A percentile compares a stretch with the other conserved stretches of the same genome.
These are phyloP conservation scores for Hypomyces rosellus DNA, from an alignment of 2,329 filamentous ascomycete species.

Conservation along the genomic window DNA sequence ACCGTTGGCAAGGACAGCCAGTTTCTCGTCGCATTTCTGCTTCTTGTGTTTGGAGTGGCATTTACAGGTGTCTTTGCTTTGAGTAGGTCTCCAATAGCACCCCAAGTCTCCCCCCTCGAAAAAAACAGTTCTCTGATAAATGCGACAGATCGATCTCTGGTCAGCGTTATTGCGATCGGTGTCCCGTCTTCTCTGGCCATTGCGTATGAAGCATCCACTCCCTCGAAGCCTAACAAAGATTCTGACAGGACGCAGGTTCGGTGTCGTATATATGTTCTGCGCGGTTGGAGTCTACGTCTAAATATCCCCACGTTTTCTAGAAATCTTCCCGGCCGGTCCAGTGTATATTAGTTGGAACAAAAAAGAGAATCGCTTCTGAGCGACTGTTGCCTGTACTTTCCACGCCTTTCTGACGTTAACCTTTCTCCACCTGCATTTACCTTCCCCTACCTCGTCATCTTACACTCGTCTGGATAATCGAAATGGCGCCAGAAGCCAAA, in stretches of 20 bases:
- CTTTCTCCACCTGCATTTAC: not conserved
- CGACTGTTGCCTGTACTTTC: slow-evolving; percentile 18
- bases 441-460: not conserved
- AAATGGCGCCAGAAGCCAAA: slow-evolving; percentile 29
- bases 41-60: slow-evolving; percentile 66
- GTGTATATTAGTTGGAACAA: slow-evolving; percentile 33
- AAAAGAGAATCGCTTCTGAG: slow-evolving; percentile 26
- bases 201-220: slow-evolving; percentile 57
- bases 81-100: slow-evolving; percentile 50
- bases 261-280: slow-evolving; percentile 97
- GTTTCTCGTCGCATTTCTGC: slow-evolving; percentile 70
- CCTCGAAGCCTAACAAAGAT: slow-evolving; percentile 9
- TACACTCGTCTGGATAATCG: not conserved
- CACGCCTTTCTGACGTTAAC: not conserved
- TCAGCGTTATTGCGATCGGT: slow-evolving; percentile 71
- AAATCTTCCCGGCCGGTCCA: slow-evolving; percentile 22
- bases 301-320: slow-evolving; percentile 38
- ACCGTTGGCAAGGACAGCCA: slow-evolving; percentile 75
- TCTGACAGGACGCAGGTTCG: slow-evolving; percentile 57
- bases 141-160: slow-evolving; percentile 68
- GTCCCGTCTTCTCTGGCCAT: slow-evolving; percentile 82
- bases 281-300: slow-evolving; percentile 97
- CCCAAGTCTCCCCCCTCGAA: not conserved
- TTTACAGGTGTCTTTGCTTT: slow-evolving; percentile 77
- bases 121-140: slow-evolving; percentile 17